Base-by-base conservation (phyloP, 441 rosid genomes). In the Adansonia madagascariensis region DNA sequence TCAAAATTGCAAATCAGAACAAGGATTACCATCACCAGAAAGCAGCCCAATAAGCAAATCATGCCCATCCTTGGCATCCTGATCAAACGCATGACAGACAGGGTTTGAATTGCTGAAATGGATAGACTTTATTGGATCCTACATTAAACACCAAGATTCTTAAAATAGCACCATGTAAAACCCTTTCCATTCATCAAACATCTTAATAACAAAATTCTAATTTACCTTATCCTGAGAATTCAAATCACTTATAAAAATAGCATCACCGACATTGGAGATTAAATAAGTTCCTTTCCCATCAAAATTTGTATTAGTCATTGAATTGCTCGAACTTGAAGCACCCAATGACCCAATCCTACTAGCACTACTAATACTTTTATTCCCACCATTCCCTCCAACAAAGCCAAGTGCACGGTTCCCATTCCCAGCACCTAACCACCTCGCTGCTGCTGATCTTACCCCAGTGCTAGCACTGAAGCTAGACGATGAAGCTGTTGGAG, bases 271-370 rank as follows among this genome's bases (percentile, higher is more conserved):
- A 83, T 96, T 96, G 87, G 92, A 96, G 77, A 97, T 89, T 88
- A 97, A 84, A 84, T 97, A 93, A 75, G 95, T 93, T 79, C 99
- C 99, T 86, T 93, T 97, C 66, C 98, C 98, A 75, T 97, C 99
- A 71, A 93, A 97, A 84, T 93, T 93, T 8, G 94, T 75, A 84
- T 88, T 93, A 3, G 84, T 83, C 80, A 85, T 57, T 1, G 97
- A 88, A 79, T 75, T 91, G 85, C 83, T 87, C 0, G 91, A 91
- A 82, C 85, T 91, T 8, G 97, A 90, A 75, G 88, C 83, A 53
- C 97, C 89, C 71, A 93, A 84, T 8, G 97, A 92, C 44, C 97
- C 98, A 49, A 94, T 88, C 82, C 94, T 92, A 52, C 92, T 86
- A 81, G 82, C 87, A 41, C 91, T 84, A 78, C 93, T 86, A 76